Evolutionary conservation across 345 rosid species (phyloP).

Genomic region (Moringa oleifera): DNA sequence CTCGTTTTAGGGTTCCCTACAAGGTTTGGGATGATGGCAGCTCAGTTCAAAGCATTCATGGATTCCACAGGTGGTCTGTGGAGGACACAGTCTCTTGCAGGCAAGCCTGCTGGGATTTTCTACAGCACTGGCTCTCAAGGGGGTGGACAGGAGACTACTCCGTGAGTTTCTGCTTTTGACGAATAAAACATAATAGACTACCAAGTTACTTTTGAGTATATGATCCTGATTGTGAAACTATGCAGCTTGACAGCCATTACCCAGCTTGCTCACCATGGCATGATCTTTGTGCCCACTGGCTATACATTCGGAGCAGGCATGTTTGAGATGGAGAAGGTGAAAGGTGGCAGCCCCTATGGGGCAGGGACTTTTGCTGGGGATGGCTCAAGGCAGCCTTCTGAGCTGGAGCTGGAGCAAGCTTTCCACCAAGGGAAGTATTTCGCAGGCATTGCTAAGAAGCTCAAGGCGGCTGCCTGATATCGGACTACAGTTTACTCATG

Average conservation of each 20-base stretch:
- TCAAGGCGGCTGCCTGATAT: constrained; percentile 38
- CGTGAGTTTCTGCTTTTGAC: constrained; percentile 32
- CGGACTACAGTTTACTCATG: no score
- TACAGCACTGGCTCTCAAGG: constrained; percentile 77
- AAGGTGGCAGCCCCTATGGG: constrained; percentile 76
- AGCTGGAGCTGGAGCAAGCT: constrained; percentile 60
- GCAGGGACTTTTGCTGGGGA: constrained; percentile 72
- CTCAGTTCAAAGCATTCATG: constrained; percentile 68
- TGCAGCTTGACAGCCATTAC: constrained; percentile 67
- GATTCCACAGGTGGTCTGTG: constrained; percentile 70
- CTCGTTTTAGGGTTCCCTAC: constrained; percentile 67
- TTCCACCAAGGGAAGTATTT: constrained; percentile 74
- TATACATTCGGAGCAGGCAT: constrained; percentile 70
- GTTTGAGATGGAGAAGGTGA: constrained; percentile 62
- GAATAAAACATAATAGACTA: not conserved
- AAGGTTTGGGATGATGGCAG: constrained; percentile 73
- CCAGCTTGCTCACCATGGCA: constrained; percentile 68
- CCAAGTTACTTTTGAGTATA: not conserved
- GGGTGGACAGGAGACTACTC: constrained; percentile 76
- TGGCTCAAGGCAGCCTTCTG: constrained; percentile 58
- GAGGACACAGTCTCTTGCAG: constrained; percentile 58
- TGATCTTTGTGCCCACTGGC: constrained; percentile 69
- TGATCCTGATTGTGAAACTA: not conserved
- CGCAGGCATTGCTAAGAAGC: constrained; percentile 54
- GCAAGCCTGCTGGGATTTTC: constrained; percentile 77